A percentile compares a stretch with the other conserved stretches of the same genome.
Evolutionary conservation across 305 asterid genomes (phyloP).

Genomic region (Fraxinus paxiana): DNA sequence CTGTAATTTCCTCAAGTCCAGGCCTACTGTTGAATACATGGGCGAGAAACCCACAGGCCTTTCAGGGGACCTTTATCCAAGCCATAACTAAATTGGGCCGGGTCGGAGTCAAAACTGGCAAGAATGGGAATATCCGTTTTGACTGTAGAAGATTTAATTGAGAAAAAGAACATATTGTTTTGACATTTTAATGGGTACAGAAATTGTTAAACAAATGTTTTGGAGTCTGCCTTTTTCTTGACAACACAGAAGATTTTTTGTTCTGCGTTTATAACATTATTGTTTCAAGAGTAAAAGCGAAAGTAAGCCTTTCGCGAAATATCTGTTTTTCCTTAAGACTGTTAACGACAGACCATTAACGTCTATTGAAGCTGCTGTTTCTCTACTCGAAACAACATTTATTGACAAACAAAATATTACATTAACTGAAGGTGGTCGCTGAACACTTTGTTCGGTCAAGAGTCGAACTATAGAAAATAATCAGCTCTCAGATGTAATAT

Average conservation of each 20-base stretch:
- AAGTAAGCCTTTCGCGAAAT: no score
- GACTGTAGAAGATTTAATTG: slow-evolving; percentile 48
- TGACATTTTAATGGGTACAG: not conserved
- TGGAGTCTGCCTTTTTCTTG: not conserved
- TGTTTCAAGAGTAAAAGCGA: no score
- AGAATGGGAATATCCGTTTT: slow-evolving; percentile 39
- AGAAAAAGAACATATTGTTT: not conserved
- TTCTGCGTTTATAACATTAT: no score
- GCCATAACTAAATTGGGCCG: slow-evolving; percentile 58
- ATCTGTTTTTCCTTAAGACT: no score
- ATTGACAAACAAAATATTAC: slow-evolving; percentile 31
- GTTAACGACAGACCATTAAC: no score
- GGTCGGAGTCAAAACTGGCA: slow-evolving; percentile 42
- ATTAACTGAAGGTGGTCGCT: slow-evolving; percentile 13
- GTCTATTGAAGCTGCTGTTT: no score
- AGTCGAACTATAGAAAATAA: slow-evolving; percentile 39
- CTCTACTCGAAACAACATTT: slow-evolving; percentile 16
- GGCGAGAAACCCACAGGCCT: slow-evolving; percentile 30
- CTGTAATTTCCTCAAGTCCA: no score
- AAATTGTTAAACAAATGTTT: not conserved
- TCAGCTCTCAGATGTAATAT: slow-evolving; percentile 42
- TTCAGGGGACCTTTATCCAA: slow-evolving; percentile 27
- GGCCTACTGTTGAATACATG: no score
- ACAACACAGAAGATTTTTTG: not conserved
- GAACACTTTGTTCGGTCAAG: slow-evolving; percentile 27